These are phyloP conservation scores for Chlorella sp. DNA, from an alignment of 139 green algal genomes.

Conservation along the genomic window DNA sequence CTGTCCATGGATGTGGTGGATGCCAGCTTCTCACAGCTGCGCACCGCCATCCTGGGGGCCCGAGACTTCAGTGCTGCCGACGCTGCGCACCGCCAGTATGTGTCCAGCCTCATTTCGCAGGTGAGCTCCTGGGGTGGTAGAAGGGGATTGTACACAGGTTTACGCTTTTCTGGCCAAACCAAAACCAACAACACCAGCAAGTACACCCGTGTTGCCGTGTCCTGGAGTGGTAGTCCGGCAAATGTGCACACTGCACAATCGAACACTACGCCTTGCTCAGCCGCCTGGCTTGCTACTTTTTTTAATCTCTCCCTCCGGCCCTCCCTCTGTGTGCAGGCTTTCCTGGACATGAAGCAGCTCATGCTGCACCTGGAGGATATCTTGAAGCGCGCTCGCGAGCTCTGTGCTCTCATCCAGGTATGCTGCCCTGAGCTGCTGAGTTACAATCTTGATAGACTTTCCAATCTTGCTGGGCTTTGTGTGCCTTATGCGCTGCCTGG, in stretches of 20 bases:
- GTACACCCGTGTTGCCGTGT: neutral
- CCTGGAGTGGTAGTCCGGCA: too few species aligned
- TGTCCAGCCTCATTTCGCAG: conserved; percentile 64
- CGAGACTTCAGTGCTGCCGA: conserved; percentile 78
- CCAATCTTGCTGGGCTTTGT: neutral
- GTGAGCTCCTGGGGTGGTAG: neutral
- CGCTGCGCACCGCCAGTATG: conserved; percentile 58
- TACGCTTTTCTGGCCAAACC: neutral
- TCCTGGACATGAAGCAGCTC: conserved; percentile 70
- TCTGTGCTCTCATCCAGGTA: conserved; percentile 60
- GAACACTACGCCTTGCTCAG: neutral
- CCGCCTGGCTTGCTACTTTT: neutral
- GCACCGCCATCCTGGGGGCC: conserved; percentile 56
- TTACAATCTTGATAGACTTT: too few species aligned
- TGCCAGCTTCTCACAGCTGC: conserved; percentile 61
- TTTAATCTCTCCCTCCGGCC: neutral
- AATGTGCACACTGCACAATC: too few species aligned
- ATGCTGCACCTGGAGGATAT: conserved; percentile 62
- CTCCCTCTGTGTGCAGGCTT: conserved; percentile 56
- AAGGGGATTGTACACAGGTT: neutral
- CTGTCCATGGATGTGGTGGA: conserved; percentile 88
- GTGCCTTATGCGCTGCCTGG: neutral
- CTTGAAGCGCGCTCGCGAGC: conserved; percentile 57
- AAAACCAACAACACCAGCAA: neutral
- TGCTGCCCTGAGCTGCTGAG: neutral